phyloP scores from a whole-genome alignment of 192 early-diverging fungal genomes.

The Podila epigama region DNA sequence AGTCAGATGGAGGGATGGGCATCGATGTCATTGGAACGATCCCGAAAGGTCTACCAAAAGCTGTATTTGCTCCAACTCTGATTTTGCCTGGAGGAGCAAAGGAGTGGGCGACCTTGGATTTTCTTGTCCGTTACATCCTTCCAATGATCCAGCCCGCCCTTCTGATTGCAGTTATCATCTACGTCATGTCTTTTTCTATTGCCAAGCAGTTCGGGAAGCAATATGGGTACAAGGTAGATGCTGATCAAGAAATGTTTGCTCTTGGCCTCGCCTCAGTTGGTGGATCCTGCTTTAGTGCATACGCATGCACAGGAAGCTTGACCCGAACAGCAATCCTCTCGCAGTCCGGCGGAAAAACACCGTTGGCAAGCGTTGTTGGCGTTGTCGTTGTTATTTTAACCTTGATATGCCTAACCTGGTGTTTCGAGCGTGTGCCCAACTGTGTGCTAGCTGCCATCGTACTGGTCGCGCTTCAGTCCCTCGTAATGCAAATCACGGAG shows the following conservation, averaged over 20 bases:
- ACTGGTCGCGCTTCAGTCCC: slow-evolving; percentile 56
- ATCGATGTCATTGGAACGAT: slow-evolving; percentile 45
- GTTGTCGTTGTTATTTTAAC: slow-evolving; percentile 76
- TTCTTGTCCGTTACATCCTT: slow-evolving; percentile 14
- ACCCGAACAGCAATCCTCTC: slow-evolving; percentile 83
- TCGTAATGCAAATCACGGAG: slow-evolving; percentile 42
- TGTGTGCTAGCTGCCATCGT: slow-evolving; percentile 82
- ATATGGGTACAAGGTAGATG: slow-evolving; percentile 46
- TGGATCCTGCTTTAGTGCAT: slow-evolving; percentile 45
- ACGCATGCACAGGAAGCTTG: slow-evolving; percentile 47
- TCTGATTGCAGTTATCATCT: slow-evolving; percentile 44
- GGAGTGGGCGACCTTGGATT: slow-evolving; percentile 33
- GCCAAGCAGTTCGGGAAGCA: slow-evolving; percentile 48
- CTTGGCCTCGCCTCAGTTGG: slow-evolving; percentile 45
- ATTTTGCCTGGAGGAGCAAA: slow-evolving; percentile 27
- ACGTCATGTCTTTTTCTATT: slow-evolving; percentile 50
- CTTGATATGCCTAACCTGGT: slow-evolving; percentile 78
- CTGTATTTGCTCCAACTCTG: slow-evolving; percentile 36
- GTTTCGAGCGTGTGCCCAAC: slow-evolving; percentile 85
- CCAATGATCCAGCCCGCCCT: slow-evolving; percentile 44
- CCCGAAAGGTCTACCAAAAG: slow-evolving; percentile 38
- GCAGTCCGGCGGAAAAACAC: slow-evolving; percentile 80
- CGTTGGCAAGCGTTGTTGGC: slow-evolving; percentile 78
- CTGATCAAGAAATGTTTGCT: slow-evolving; percentile 50
- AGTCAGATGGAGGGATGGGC: slow-evolving; percentile 27